These are phyloP conservation scores for Triangularia setosa DNA, from an alignment of 2,329 filamentous ascomycete genomes.

Conservation along the genomic window DNA sequence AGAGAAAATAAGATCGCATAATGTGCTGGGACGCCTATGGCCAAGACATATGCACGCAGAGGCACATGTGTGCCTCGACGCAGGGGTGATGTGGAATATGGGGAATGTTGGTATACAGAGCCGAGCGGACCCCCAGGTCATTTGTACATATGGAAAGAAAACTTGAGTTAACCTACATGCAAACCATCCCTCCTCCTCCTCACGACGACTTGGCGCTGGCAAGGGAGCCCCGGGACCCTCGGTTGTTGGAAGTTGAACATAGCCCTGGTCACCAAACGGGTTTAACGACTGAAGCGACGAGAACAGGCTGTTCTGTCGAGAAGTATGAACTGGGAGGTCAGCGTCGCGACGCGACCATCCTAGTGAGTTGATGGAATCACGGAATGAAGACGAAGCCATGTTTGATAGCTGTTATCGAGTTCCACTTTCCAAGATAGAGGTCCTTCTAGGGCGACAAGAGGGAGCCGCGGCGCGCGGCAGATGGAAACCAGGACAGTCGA, in stretches of 20 bases:
- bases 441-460: not conserved
- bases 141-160: not conserved
- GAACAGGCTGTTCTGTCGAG: constrained; percentile 67
- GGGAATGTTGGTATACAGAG: constrained; percentile 15
- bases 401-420: not conserved
- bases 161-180: constrained; percentile 66
- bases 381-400: constrained; percentile 87
- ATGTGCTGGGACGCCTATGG: not conserved
- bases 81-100: constrained; percentile 37
- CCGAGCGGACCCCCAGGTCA: not conserved
- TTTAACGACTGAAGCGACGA: constrained; percentile 81
- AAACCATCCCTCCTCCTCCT: constrained; percentile 96
- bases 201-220: constrained; percentile 76
- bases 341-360: constrained; percentile 86
- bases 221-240: constrained; percentile 80
- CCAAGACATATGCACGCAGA: constrained; percentile 38
- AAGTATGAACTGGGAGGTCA: constrained; percentile 71
- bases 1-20: constrained; percentile 11
- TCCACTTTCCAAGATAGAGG: not conserved
- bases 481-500: not conserved
- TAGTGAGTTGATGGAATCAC: constrained; percentile 89
- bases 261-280: constrained; percentile 80
- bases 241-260: constrained; percentile 84
- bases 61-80: constrained; percentile 34
- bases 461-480: not conserved